These are phyloP conservation scores for Phytophthora pinifolia DNA, from an alignment of 352 stramenopile species.

Conservation along the genomic window DNA sequence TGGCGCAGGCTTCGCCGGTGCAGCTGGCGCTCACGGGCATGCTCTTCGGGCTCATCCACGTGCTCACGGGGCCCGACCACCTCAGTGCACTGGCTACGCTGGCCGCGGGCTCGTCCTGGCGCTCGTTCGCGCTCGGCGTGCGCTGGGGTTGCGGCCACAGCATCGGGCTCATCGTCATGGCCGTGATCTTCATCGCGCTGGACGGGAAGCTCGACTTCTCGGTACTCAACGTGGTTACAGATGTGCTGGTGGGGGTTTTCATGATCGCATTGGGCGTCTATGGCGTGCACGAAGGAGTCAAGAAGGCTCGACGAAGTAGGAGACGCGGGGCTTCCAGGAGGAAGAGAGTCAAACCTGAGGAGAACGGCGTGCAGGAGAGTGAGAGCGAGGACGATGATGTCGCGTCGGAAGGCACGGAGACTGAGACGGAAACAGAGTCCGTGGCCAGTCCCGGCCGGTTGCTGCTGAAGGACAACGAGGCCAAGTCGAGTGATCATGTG, in stretches of 20 bases:
- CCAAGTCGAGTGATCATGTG: slow-evolving; percentile 15
- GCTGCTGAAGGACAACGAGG: slow-evolving; percentile 13
- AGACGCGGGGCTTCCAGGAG: slow-evolving; percentile 21
- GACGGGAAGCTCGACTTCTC: slow-evolving; percentile 60
- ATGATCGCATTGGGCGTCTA: slow-evolving; percentile 68
- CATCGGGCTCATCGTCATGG: slow-evolving; percentile 81
- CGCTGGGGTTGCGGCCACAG: slow-evolving; percentile 90
- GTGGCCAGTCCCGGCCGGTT: slow-evolving; percentile 20
- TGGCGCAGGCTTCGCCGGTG: slow-evolving; percentile 38
- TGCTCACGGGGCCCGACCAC: slow-evolving; percentile 82
- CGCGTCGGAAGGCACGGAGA: slow-evolving; percentile 35
- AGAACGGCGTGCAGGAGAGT: slow-evolving; percentile 13
- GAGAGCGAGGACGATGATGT: slow-evolving; percentile 23
- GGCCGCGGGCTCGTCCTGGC: slow-evolving; percentile 65
- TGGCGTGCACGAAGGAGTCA: slow-evolving; percentile 62
- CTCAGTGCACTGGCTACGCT: slow-evolving; percentile 86
- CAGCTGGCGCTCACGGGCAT: slow-evolving; percentile 54
- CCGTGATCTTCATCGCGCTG: slow-evolving; percentile 57
- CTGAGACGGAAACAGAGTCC: slow-evolving; percentile 39
- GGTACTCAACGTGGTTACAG: slow-evolving; percentile 53
- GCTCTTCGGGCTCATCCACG: slow-evolving; percentile 64
- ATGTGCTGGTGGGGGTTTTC: slow-evolving; percentile 65
- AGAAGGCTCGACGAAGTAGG: slow-evolving; percentile 40
- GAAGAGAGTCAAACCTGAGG: slow-evolving; percentile 16
- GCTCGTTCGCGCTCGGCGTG: slow-evolving; percentile 79